Evolutionary conservation across 768 basidiomycete genomes (phyloP), one percentile per base, ranked within the genome.

Genomic region (Rhodosporidiobolus odoratus): DNA sequence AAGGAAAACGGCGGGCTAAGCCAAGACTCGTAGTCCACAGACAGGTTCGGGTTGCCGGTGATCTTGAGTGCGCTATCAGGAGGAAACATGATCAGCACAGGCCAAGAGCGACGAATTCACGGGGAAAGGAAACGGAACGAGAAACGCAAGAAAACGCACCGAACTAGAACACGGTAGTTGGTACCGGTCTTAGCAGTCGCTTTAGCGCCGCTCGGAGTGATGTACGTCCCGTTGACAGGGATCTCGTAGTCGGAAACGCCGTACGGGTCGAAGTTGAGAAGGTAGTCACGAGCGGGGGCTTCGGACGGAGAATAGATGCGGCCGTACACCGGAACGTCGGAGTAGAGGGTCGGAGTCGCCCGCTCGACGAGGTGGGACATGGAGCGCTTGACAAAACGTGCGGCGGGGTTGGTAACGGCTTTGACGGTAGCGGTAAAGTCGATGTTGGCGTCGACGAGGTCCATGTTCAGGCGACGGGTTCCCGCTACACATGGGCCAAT

Each of bases 171-270:
- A 25, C 62, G 57, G 66, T 84, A 85, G 16, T 81, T 82, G 65
- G 82, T 83, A 13, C 79, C 76, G 67, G 81, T 82, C 3, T 76
- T 68, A 1, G 73, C 65, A 30, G 69, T 65, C 41, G 80, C 73
- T 10, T 75, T 68, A 25, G 80, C 73, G 23, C 76, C 76, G 66
- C 76, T 78, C 72, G 79, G 80, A 13, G 75, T 75, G 38, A 77
- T 78, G 40, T 79, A 70, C 43, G 65, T 64, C n/a, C 64, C 63
- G 27, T 54, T 30, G 62, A 70, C 34, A 1, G 52, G 21, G 13
- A 62, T 23, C 65, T 70, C 65, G 41, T 50, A 68, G 35, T 68
- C 65, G n/a, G 72, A 59, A 58, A 38, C 67, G 8, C 41, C 47
- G 25, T 32, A 40, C 13, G 59, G 52, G 27, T 47, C 23, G 50